phyloP scores from a whole-genome alignment of 768 basidiomycete genomes.

The Pisolithus sp. region DNA sequence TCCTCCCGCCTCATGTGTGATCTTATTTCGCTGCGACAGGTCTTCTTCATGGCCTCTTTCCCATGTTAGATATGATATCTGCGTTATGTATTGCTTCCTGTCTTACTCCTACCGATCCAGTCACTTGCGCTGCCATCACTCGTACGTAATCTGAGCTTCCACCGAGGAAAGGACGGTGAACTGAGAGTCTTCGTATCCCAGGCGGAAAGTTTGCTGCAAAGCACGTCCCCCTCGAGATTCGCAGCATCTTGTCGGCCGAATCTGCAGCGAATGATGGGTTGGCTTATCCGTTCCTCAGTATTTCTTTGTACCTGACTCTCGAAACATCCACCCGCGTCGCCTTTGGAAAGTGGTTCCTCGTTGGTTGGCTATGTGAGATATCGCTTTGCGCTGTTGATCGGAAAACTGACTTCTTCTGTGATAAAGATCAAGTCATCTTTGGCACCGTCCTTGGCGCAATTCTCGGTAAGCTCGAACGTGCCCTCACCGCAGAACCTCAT shows the following conservation, averaged over 20 bases:
- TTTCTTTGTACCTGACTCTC: slow-evolving; percentile 80
- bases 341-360: slow-evolving; percentile 77
- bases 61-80: slow-evolving; percentile 62
- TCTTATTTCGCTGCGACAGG: slow-evolving; percentile 28
- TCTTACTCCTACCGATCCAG: slow-evolving; percentile 91
- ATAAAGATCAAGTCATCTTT: slow-evolving; percentile 73
- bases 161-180: not conserved
- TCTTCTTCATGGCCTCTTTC: slow-evolving; percentile 68
- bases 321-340: slow-evolving; percentile 56
- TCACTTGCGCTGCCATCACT: slow-evolving; percentile 80
- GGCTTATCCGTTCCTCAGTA: slow-evolving; percentile 85
- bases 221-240: slow-evolving; percentile 69
- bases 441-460: slow-evolving; percentile 66
- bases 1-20: not conserved
- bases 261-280: slow-evolving; percentile 95
- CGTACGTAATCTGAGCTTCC: slow-evolving; percentile 32
- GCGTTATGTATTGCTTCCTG: slow-evolving; percentile 85
- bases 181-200: slow-evolving; percentile 16
- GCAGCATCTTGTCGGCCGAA: slow-evolving; percentile 80
- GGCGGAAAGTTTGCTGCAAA: slow-evolving; percentile 65
- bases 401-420: not conserved
- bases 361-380: slow-evolving; percentile 66
- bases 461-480: slow-evolving; percentile 28
- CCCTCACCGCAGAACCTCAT: not conserved
- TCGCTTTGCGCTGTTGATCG: not conserved